Base-by-base conservation (phyloP, 371 early-diverging fungal species). In the Mucor lusitanicus region DNA sequence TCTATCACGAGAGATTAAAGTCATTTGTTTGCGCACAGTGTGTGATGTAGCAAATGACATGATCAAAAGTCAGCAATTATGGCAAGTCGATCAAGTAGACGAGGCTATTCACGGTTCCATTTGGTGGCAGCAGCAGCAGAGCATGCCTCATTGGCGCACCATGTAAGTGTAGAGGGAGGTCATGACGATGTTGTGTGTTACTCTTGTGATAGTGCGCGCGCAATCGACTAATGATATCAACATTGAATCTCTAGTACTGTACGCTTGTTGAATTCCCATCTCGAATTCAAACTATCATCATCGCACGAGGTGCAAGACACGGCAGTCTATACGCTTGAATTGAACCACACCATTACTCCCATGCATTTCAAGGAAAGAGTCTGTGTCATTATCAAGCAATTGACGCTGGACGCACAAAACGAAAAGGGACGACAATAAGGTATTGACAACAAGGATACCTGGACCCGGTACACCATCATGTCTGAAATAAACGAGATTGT, bases 1-100 rank as follows among this genome's bases (percentile, higher is more conserved):
- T 30, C 70, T 84, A 50, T 70, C 72, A 59, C 72, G 84, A 12
- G 80, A 84, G 60, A 71, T 84, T 39, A 84, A 80, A 40, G 61
- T 84, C 40, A 74, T 84, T 25, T 80, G 78, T 48, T 71, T 84
- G 6, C 69, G 69, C 4, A 71, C 68, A 42, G 77, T 80, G 21
- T 84, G 84, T 57, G 76, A 81, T 48, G 75, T 71, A 35, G 80
- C 80, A n/a, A 84, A 84, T 61, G 77, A 76, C 33, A 59, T 80
- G 17, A 71, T 84, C 17, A 65, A 65, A 61, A 78, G 71, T 33
- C 74, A 76, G 17, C 71, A 77, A 39, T 46, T 76, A 25, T 84
- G 84, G 84, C 76, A 80, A 32, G 73, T 84, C 25, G 77, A 84
- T 63, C 75, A 78, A 44, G 77, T 84, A 13, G 84, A 84, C 63